Base-by-base conservation (phyloP, 1,284 basidiomycete species). In the Entoloma clypeatum region DNA sequence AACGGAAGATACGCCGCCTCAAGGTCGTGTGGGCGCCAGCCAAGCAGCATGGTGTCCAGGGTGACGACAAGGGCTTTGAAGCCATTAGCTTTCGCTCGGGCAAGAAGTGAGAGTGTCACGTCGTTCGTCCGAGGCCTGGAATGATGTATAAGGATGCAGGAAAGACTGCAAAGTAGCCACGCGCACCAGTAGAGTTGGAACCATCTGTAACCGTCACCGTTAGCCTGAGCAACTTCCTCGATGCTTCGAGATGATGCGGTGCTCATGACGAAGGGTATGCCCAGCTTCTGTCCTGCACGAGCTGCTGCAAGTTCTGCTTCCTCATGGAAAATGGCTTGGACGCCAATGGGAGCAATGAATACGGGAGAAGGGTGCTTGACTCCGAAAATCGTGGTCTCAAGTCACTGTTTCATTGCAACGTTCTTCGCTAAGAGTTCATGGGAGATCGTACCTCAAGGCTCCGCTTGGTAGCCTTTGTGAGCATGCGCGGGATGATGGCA, bases 101-200 rank as follows among this genome's bases (percentile, higher is more conserved):
- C 59, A 9, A 91, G 70, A 18, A 90, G 50, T 11, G 81, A 86
- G 14, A 76, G 59, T 0, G 82, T 82, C 7, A 86, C 58, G 2
- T 81, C 80, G 45, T 81, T 64, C 27, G 73, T 67, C 17, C 61
- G 61, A 1, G 85, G 82, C 85, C 68, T 69, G 17, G 2, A 24
- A 26, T 27, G 24, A 24, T 18, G 14, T 5, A 37, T n/a, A 4
- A 30, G 3, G 23, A 19, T n/a, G 32, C 3, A 10, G 29, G 8
- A 10, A 9, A 21, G 14, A 34, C 3, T 3, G 7, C 16, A 2
- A 18, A 17, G 27, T 7, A 26, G 52, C 53, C 21, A 24, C 72
- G 49, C 55, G 19, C 18, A 75, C 81, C 83, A 86, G 60, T 92
- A 92, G 6, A 92, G 72, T 60, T 92, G 88, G 62, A 77, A 92